Evolutionary conservation across 2,329 filamentous ascomycete species (phyloP).

Genomic region (Apiospora aurea): DNA sequence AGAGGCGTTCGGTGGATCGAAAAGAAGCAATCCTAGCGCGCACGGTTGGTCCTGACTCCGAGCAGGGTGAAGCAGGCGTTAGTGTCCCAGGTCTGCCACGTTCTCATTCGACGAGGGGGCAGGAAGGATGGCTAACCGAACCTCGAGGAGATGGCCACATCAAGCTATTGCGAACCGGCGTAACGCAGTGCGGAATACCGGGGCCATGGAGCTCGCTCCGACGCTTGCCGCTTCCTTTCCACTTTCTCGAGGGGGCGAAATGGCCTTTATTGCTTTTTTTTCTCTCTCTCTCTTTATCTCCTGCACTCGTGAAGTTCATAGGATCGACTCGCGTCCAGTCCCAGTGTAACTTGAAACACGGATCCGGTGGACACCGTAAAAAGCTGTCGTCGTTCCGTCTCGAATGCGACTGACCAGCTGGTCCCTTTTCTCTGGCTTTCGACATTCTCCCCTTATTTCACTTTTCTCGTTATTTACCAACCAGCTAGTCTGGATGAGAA

Average conservation of each 20-base stretch:
- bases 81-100: background rate
- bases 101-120: background rate
- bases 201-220: background rate
- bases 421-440: background rate
- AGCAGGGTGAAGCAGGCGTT: background rate
- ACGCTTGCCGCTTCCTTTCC: background rate
- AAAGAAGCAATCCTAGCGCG: slow-evolving; percentile 6
- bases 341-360: slow-evolving; percentile 22
- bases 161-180: background rate
- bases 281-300: background rate
- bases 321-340: background rate
- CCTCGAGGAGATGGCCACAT: background rate
- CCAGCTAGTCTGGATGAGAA: background rate
- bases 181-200: background rate
- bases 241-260: background rate
- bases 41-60: slow-evolving; percentile 7
- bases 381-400: background rate
- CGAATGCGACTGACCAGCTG: background rate
- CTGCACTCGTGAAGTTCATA: background rate
- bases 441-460: background rate
- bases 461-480: background rate
- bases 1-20: background rate
- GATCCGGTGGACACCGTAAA: slow-evolving; percentile 7
- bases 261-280: background rate
- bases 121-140: background rate